These are phyloP conservation scores for Heliamphora exappendiculata DNA, from an alignment of 148 eudicot species.

Conservation along the genomic window DNA sequence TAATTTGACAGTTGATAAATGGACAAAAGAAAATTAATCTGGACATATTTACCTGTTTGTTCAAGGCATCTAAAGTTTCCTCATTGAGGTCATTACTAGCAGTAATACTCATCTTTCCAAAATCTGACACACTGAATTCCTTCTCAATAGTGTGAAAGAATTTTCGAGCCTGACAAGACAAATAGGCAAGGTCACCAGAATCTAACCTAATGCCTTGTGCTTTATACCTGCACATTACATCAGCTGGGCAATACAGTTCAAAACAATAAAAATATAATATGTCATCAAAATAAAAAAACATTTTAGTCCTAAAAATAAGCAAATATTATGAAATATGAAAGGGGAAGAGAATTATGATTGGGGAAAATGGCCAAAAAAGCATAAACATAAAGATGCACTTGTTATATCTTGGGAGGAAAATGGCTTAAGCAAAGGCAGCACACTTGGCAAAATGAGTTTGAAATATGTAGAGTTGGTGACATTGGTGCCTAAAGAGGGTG, in stretches of 20 bases:
- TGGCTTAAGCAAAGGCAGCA: too few species aligned
- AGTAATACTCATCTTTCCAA: slow-evolving; percentile 74
- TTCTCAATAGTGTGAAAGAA: slow-evolving; percentile 68
- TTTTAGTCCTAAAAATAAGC: too few species aligned
- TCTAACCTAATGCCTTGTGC: slow-evolving; percentile 89
- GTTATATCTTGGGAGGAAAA: too few species aligned
- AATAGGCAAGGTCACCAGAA: slow-evolving; percentile 95
- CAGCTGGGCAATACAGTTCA: slow-evolving; percentile 6
- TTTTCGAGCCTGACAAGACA: slow-evolving; percentile 81
- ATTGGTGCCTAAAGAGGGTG: too few species aligned
- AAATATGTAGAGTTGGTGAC: too few species aligned
- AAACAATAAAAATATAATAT: too few species aligned
- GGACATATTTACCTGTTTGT: slow-evolving; percentile 72
- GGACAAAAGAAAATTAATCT: slow-evolving; percentile 1
- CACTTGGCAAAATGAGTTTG: too few species aligned
- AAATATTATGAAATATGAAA: too few species aligned
- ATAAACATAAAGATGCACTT: too few species aligned
- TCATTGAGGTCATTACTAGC: slow-evolving; percentile 98
- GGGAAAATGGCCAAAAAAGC: too few species aligned
- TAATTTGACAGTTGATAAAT: not conserved
- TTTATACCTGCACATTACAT: slow-evolving; percentile 57
- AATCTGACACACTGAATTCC: slow-evolving; percentile 63
- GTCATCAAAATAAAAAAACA: too few species aligned
- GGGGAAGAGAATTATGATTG: too few species aligned
- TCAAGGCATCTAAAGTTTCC: slow-evolving; percentile 90